A percentile compares a stretch with the other conserved stretches of the same genome.
These are phyloP conservation scores for Kondoa subrosea DNA, from an alignment of 768 basidiomycete genomes.

Conservation along the genomic window DNA sequence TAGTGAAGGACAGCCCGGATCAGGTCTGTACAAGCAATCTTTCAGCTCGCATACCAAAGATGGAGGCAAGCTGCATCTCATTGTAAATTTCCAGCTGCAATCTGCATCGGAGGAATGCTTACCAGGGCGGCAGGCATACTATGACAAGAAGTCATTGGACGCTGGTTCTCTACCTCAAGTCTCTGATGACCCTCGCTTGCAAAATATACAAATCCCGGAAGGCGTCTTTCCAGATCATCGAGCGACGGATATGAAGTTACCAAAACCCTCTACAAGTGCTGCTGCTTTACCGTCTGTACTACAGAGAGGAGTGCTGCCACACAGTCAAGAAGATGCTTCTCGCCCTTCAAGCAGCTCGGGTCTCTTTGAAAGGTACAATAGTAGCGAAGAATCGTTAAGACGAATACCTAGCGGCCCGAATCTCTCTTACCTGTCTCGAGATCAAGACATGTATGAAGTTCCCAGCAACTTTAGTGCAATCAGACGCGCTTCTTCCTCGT, in stretches of 20 bases:
- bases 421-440: neutral
- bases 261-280: neutral
- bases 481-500: neutral
- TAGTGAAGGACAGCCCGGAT: constrained; percentile 4
- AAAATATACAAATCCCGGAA: neutral
- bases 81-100: constrained; percentile 21
- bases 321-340: neutral
- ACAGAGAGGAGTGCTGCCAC: neutral
- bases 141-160: constrained; percentile 4
- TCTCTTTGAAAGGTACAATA: neutral
- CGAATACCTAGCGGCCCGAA: neutral
- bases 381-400: neutral
- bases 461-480: neutral
- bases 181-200: neutral
- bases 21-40: constrained; percentile 23
- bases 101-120: neutral
- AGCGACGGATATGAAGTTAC: neutral
- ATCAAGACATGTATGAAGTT: neutral
- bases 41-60: constrained; percentile 18
- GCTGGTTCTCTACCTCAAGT: neutral
- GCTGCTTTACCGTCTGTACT: neutral
- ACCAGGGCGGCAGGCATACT: neutral
- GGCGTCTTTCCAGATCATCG: constrained; percentile 6
- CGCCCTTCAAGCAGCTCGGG: neutral
- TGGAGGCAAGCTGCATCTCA: constrained; percentile 25